A percentile compares a stretch with the other conserved stretches of the same genome.
Conservation (phyloP, 1,284 basidiomycete genomes). For the Xerocomus nothofagi region DNA sequence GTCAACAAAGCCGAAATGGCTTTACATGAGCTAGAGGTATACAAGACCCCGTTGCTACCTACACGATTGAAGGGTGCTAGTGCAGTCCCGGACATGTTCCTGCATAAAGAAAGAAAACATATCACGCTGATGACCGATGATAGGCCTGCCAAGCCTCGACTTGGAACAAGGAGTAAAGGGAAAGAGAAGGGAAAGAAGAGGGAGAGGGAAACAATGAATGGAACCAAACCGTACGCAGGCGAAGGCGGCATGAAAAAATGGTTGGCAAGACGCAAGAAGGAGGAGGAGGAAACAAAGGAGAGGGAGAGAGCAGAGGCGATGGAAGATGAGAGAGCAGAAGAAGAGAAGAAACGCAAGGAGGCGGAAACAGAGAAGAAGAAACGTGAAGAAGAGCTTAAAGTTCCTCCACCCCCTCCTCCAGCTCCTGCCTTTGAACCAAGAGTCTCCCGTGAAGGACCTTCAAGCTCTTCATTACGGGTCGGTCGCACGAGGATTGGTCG, state of each 20-base stretch:
- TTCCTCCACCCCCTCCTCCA: slow-evolving; percentile 26
- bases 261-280: slow-evolving; percentile 52
- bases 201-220: slow-evolving; percentile 39
- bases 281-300: slow-evolving; percentile 34
- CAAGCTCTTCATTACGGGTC: slow-evolving; percentile 60
- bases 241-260: slow-evolving; percentile 74
- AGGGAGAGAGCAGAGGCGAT: slow-evolving; percentile 35
- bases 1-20: slow-evolving; percentile 60
- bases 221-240: slow-evolving; percentile 70
- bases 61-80: slow-evolving; percentile 57
- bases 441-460: slow-evolving; percentile 26
- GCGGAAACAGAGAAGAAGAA: slow-evolving; percentile 26
- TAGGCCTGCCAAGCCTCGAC: slow-evolving; percentile 38
- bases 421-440: slow-evolving; percentile 28
- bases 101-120: slow-evolving; percentile 51
- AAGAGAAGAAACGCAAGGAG: slow-evolving; percentile 20
- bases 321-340: slow-evolving; percentile 35
- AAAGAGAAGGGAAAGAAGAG: slow-evolving; percentile 36
- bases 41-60: slow-evolving; percentile 73
- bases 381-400: slow-evolving; percentile 22
- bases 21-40: slow-evolving; percentile 68
- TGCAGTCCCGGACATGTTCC: slow-evolving; percentile 62
- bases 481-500: slow-evolving; percentile 56
- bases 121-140: slow-evolving; percentile 62
- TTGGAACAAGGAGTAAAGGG: slow-evolving; percentile 32